Percentiles rank a stretch among this genome's conserved stretches.
Conservation (phyloP, 805 yeast genomes). For the Cyberlindnera euphorbiae region DNA sequence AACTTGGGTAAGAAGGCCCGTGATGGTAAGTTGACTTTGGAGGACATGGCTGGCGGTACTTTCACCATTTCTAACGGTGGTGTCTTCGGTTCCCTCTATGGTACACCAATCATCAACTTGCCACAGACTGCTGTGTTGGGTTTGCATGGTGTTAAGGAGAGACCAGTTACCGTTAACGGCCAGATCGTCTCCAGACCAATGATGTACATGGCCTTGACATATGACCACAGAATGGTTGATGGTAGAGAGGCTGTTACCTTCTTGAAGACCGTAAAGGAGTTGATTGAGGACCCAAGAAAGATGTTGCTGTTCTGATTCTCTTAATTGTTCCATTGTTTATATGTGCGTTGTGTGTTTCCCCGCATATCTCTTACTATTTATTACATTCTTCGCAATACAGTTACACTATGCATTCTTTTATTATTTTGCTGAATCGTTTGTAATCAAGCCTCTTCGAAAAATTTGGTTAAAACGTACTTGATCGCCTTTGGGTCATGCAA, state of each 20-base stretch:
- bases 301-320: conserved; percentile 61
- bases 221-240: conserved; percentile 96
- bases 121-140: conserved; percentile 99
- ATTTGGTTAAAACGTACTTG: conserved; percentile 28
- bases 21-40: conserved; percentile 92
- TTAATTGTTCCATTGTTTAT: too few relatives aligned
- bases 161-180: conserved; percentile 95
- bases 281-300: conserved; percentile 98
- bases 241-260: conserved; percentile 99
- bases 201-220: conserved; percentile 98
- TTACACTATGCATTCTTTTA: neutral
- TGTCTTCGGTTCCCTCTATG: conserved; percentile 94
- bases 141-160: conserved; percentile 94
- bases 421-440: neutral
- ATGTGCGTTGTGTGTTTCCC: too few relatives aligned
- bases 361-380: neutral
- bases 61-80: conserved; percentile 99
- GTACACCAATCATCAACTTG: conserved; percentile 97
- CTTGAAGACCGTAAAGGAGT: conserved; percentile 93
- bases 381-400: neutral
- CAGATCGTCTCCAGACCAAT: conserved; percentile 96
- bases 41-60: conserved; percentile 99
- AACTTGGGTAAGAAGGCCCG: conserved; percentile 88
- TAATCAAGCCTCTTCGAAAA: conserved; percentile 12
- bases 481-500: conserved; percentile 31